phyloP scores from a whole-genome alignment of 495 filamentous ascomycete species.

The Lepidopterella palustris region DNA sequence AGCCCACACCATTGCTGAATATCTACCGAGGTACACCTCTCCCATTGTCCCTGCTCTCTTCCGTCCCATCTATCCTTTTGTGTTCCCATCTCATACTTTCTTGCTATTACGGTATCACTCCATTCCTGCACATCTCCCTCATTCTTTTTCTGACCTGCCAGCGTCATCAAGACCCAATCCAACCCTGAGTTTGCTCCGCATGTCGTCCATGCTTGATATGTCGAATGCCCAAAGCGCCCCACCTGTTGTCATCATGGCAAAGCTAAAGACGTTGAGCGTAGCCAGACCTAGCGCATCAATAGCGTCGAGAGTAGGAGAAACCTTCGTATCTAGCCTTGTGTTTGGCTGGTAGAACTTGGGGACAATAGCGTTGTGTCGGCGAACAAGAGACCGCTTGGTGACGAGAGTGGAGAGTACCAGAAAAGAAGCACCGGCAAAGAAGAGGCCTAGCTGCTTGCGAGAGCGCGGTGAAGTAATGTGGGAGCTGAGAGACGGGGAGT shows the following conservation, averaged over 20 bases:
- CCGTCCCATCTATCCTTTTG: constrained; percentile 22
- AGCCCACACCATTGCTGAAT: constrained; percentile 16
- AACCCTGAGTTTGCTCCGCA: constrained; percentile 49
- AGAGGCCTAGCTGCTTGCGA: constrained; percentile 50
- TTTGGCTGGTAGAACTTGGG: constrained; percentile 60
- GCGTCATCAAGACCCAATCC: constrained; percentile 43
- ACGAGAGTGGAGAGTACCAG: constrained; percentile 58
- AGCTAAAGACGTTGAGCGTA: constrained; percentile 67
- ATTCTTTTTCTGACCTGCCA: constrained; percentile 45
- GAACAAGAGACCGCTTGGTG: constrained; percentile 60
- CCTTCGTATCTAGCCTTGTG: constrained; percentile 27
- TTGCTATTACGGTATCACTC: constrained; percentile 55
- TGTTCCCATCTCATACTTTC: constrained; percentile 45
- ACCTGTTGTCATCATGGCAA: constrained; percentile 62
- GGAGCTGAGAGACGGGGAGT: constrained; percentile 20
- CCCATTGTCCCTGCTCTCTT: constrained; percentile 7
- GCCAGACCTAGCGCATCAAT: constrained; percentile 76
- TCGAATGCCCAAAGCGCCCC: constrained; percentile 64
- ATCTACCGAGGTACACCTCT: constrained; percentile 15
- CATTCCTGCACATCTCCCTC: constrained; percentile 61
- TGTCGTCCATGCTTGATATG: constrained; percentile 62
- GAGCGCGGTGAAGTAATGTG: constrained; percentile 39
- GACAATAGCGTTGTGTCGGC: constrained; percentile 46
- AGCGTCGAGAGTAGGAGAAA: constrained; percentile 56
- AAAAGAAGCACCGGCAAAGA: constrained; percentile 68